Evolutionary conservation across 73 alveolate genomes (phyloP), one percentile per base, ranked within the genome.

Genomic region (Urostyla sp.): DNA sequence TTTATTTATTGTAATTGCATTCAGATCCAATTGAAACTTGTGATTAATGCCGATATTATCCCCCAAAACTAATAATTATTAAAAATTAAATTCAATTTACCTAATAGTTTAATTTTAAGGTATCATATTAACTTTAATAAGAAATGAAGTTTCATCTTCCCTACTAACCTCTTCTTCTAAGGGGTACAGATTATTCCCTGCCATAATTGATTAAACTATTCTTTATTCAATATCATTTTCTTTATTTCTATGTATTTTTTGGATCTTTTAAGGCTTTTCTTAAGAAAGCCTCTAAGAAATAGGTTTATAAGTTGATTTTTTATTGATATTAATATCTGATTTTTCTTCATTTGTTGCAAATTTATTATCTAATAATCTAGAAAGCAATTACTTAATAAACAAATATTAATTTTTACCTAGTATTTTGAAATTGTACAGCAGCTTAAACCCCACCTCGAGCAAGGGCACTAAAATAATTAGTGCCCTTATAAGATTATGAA

Each of bases 401-500:
- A 51, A 51, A 7, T 55, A 4, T 55, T 13, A 10, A 10, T 55
- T 27, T 6, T 7, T 21, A 58, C 75, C 75, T 58, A 58, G 35
- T 58, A 31, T 21, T 58, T 5, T 27, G 37, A 5, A 55, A 63
- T 13, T 63, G 50, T 7, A 49, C 8, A 63, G 79, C 79, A 1
- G 79, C 79, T 28, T 57, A 6, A 2, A 63, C 49, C 20, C 79
- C 79, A 13, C 79, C 79, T 63, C 79, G 16, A 21, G 79, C 79
- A 6, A 63, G 53, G 1, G 79, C 79, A 15, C 57, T 28, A 40
- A 63, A 63, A 43, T 63, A 63, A 23, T 38, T 63, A 26, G 37
- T 24, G n/a, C 61, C 37, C 10, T 26, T 4, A 26, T 50, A 43
- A 18, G 24, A 8, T 40, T 63, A 40, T 15, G 51, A 10, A 40